Base-by-base conservation (phyloP, 2,329 filamentous ascomycete genomes). In the Venturia pyrina region DNA sequence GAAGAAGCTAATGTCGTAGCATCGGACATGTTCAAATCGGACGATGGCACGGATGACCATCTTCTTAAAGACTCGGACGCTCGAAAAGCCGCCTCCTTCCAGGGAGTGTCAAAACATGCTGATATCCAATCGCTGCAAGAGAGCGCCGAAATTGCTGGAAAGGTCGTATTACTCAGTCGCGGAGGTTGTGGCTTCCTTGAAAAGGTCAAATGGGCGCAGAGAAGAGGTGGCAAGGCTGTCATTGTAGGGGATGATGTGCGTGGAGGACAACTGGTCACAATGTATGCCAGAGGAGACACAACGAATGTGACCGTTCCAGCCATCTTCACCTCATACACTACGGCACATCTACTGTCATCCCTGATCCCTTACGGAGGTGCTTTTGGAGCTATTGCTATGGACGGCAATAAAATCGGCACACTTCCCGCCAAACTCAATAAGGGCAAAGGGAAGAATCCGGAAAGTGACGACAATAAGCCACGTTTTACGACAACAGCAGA, bases 211-310 rank as follows among this genome's bases (percentile, higher is more conserved):
- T 99, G 95, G 95, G 91, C 90, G 15, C 95, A 99, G 75, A 85
- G 92, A 68, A 86, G 95, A 72, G 95, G 95, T 32, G 95, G 89
- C 24, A 84, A 92, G 67, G 95, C 91, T 44, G 81, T 99, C 67
- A 96, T 99, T 69, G 93, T 99, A 3, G 95, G 95, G 34, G 95
- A 99, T 75, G 90, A 97, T 75, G 89, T 90, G 66, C 89, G 90
- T 68, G 93, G 93, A 57, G 93, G 92, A 4, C 89, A 89, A 44
- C 79, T 99, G 68, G 90, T 98, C 63, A 95, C 96, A 71, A 99
- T 99, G 95, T 98, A 96, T 75, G 95, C 95, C n/a, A 87, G 90
- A 72, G 95, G 93, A 46, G 93, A 98, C 73, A 96, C 93, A 3
- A 96, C 93, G 43, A 96, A 97, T 72, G 85, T 98, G 69, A 91